Evolutionary conservation across 257 asterid genomes (phyloP), one percentile per base, ranked within the genome.

Genomic region (Eustoma russellianum): DNA sequence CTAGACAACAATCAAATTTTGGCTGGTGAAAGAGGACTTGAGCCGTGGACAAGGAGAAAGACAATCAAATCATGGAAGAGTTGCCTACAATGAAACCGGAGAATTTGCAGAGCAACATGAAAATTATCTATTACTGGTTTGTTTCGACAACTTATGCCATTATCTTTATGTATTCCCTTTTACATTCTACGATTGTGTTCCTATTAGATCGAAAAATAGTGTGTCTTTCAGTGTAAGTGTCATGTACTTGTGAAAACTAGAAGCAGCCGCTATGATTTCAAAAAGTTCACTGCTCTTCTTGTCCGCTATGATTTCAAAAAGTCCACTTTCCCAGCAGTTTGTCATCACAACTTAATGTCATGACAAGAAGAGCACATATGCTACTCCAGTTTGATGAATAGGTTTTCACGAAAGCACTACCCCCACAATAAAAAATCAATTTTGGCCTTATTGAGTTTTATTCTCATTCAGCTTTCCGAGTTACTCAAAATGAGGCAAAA

Each of bases 21-120:
- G 43, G 9, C 43, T 4, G 43, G 43, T 38, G 11, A 38, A 7
- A 38, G 12, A 38, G 43, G 30, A 38, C 7, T 59, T 78, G 82
- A 13, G 75, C 66, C 24, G 49, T 48, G 15, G 61, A 55, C 47
- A 72, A 70, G 60, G 79, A 76, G 76, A 74, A 81, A 63, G 30
- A 73, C 82, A 10, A n/a, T 68, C 75, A 74, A 58, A 48, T 49
- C 47, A 60, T 65, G 66, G 80, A 83, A 61, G 94, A 73, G 60
- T 70, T 85, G 58, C 81, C 83, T 6, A 79, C 80, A 55, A 70
- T 78, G 79, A 80, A 82, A 73, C 85, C 68, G 48, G 95, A 88
- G 65, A 80, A 82, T 73, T 67, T 80, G 76, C 91, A 67, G 57
- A 85, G 73, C 78, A 88, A 88, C 70, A 68, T 82, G 28, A 88